These are phyloP conservation scores for Podospora sp. DNA, from an alignment of 495 filamentous ascomycete species.

Conservation along the genomic window DNA sequence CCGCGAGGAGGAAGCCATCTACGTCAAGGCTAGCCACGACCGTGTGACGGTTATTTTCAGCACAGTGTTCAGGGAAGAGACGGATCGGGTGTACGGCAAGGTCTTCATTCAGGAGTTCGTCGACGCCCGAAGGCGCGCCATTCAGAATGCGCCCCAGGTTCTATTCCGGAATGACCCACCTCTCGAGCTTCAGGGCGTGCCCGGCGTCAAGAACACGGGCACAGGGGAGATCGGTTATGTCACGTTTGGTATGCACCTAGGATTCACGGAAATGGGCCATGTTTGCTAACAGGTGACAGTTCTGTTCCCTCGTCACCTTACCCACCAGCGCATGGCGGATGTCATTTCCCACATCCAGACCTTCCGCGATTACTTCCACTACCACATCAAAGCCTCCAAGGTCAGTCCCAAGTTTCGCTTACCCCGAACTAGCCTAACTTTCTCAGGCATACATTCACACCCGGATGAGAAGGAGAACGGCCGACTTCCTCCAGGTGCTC, in stretches of 20 bases:
- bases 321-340: slow-evolving; percentile 83
- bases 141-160: slow-evolving; percentile 99
- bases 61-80: slow-evolving; percentile 96
- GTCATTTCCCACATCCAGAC: slow-evolving; percentile 99
- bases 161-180: slow-evolving; percentile 94
- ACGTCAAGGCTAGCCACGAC: slow-evolving; percentile 95
- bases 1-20: slow-evolving; percentile 98
- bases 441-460: slow-evolving; percentile 92
- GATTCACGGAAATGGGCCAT: neutral
- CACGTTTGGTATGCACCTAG: slow-evolving; percentile 77
- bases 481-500: slow-evolving; percentile 97
- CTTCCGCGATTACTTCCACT: slow-evolving; percentile 99
- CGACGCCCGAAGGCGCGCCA: slow-evolving; percentile 87
- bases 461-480: slow-evolving; percentile 93
- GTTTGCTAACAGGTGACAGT: slow-evolving; percentile 57
- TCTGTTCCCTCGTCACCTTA: slow-evolving; percentile 92
- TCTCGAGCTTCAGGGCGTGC: slow-evolving; percentile 83
- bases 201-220: slow-evolving; percentile 73
- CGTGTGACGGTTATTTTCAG: slow-evolving; percentile 99
- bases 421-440: slow-evolving; percentile 4
- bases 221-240: slow-evolving; percentile 90
- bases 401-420: slow-evolving; percentile 14
- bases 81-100: slow-evolving; percentile 94
- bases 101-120: slow-evolving; percentile 96
- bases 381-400: slow-evolving; percentile 98